These are phyloP conservation scores for Phytophthora pseudosyringae DNA, from an alignment of 352 stramenopile species.

Conservation along the genomic window DNA sequence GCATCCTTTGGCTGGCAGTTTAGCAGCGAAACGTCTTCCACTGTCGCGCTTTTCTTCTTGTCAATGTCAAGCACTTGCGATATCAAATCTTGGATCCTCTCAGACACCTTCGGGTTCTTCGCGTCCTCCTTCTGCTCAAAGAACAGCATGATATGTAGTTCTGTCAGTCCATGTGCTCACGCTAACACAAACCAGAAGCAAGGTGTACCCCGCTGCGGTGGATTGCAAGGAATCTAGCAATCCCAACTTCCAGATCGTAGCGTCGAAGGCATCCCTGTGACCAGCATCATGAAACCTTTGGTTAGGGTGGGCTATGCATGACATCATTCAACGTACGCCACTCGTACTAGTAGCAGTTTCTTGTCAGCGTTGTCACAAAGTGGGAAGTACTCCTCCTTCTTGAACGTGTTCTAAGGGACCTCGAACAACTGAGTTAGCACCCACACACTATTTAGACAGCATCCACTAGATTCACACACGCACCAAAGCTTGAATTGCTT, in stretches of 20 bases:
- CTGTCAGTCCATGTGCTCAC: background rate
- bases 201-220: constrained; percentile 53
- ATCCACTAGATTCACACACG: background rate
- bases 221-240: constrained; percentile 72
- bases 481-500: constrained; percentile 72
- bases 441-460: background rate
- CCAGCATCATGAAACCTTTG: background rate
- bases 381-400: constrained; percentile 81
- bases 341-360: constrained; percentile 52
- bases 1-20: constrained; percentile 72
- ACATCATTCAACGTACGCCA: background rate
- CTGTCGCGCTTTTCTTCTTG: constrained; percentile 62
- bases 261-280: constrained; percentile 66
- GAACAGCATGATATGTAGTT: background rate
- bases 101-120: constrained; percentile 63
- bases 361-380: constrained; percentile 67
- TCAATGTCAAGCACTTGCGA: constrained; percentile 70
- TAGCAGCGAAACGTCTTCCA: constrained; percentile 74
- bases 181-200: background rate
- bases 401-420: constrained; percentile 55
- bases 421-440: background rate
- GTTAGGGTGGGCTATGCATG: background rate
- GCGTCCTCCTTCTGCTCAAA: constrained; percentile 52
- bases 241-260: constrained; percentile 74
- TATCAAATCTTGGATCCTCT: constrained; percentile 72